Evolutionary conservation across 768 basidiomycete genomes (phyloP).

Genomic region (Candolleomyces efflorescens): DNA sequence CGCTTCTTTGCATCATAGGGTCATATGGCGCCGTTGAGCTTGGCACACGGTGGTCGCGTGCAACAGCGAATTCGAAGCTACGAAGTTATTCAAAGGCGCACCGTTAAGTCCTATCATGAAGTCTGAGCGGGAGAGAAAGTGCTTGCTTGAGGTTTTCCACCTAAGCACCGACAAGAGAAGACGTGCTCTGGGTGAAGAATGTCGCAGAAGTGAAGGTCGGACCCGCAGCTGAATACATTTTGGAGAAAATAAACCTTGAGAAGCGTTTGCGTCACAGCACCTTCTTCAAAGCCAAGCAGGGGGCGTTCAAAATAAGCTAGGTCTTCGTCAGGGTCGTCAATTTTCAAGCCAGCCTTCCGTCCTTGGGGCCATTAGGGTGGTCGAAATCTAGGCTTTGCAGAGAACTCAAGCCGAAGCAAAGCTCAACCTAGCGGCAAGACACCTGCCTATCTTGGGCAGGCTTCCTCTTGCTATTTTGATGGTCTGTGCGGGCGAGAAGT

Average conservation of each 20-base stretch:
- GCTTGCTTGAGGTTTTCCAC: neutral
- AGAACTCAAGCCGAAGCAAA: no score
- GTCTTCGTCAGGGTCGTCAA: neutral
- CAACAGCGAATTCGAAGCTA: neutral
- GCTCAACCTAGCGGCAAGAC: no score
- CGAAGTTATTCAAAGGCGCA: neutral
- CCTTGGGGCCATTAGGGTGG: no score
- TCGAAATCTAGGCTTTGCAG: no score
- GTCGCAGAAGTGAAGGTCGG: neutral
- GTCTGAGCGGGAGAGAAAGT: neutral
- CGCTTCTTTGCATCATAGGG: neutral
- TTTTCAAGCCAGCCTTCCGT: no score
- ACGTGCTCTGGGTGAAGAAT: neutral
- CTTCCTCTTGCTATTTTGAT: no score
- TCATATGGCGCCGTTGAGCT: neutral
- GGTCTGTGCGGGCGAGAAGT: no score
- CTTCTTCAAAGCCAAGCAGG: conserved; percentile 1
- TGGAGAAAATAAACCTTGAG: neutral
- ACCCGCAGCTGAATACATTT: neutral
- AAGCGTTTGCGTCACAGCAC: neutral
- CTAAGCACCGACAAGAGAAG: neutral
- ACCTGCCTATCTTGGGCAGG: no score
- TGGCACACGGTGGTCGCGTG: neutral
- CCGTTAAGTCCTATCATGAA: neutral
- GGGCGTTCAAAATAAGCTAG: neutral